Percentiles rank a stretch among this genome's conserved stretches.
phyloP scores from a whole-genome alignment of 208 protist species.

The Acanthamoeba castellanii region DNA sequence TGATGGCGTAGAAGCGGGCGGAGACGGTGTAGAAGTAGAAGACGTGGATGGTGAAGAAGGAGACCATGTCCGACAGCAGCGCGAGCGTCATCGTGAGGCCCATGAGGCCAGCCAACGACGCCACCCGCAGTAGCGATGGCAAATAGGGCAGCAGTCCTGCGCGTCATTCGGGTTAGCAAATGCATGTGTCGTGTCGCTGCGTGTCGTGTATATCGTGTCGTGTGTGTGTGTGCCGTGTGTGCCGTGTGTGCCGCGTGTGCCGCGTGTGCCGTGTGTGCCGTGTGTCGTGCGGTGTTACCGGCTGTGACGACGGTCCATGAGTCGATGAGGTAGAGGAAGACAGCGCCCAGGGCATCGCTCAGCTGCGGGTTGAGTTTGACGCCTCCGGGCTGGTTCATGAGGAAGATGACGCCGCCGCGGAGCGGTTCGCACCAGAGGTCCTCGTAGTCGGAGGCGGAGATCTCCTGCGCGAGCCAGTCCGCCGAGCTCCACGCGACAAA shows the following conservation, averaged over 20 bases:
- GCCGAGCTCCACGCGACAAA: slow-evolving; percentile 8
- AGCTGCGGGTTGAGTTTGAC: slow-evolving; percentile 53
- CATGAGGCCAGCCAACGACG: slow-evolving; percentile 23
- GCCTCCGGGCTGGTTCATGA: slow-evolving; percentile 58
- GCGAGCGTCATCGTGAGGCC: slow-evolving; percentile 52
- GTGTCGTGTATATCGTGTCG: too few species aligned
- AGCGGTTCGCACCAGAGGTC: slow-evolving; percentile 19
- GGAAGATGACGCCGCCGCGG: slow-evolving; percentile 3
- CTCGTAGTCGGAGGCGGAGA: slow-evolving; percentile 2
- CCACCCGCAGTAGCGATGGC: slow-evolving; percentile 6
- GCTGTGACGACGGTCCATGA: slow-evolving; percentile 38
- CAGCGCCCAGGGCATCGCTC: background rate
- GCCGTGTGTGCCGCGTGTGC: too few species aligned
- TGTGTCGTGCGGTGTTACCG: background rate
- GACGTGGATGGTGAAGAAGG: slow-evolving; percentile 41
- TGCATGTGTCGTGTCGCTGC: background rate
- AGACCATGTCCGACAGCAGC: slow-evolving; percentile 40
- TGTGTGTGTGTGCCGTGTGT: background rate
- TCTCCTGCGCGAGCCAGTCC: slow-evolving; percentile 33
- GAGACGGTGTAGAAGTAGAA: slow-evolving; percentile 68
- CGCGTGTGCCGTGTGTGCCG: background rate
- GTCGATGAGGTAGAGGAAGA: slow-evolving; percentile 64
- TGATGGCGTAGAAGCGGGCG: slow-evolving; percentile 45
- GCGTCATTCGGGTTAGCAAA: background rate
- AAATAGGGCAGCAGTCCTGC: background rate